Percentiles rank a stretch among this genome's conserved stretches.
These are phyloP conservation scores for Pistacia atlantica DNA, from an alignment of 345 rosid genomes.

Conservation along the genomic window DNA sequence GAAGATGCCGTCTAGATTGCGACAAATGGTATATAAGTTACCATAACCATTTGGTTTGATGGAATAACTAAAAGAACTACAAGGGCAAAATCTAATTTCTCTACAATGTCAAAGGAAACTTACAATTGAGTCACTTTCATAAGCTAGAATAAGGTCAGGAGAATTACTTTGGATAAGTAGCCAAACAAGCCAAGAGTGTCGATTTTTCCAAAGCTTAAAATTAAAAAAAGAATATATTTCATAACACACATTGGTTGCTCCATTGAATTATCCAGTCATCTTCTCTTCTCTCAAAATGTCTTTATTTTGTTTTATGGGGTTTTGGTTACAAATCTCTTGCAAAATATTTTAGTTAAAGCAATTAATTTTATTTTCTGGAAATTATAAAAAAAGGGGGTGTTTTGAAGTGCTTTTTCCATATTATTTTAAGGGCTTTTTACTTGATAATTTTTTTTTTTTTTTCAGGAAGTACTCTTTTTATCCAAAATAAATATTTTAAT, in stretches of 20 bases:
- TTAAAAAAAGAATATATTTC: no score
- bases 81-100: not conserved
- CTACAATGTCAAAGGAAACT: not conserved
- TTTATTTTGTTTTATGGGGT: not conserved
- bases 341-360: no score
- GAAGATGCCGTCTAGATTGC: not conserved
- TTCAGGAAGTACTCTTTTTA: no score
- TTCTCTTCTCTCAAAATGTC: not conserved
- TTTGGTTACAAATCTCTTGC: not conserved
- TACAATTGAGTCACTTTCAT: conserved; percentile 6
- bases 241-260: no score
- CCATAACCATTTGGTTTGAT: not conserved
- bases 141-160: not conserved
- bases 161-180: conserved; percentile 21
- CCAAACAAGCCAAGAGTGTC: conserved; percentile 17
- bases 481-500: no score
- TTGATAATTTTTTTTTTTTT: no score
- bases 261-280: not conserved
- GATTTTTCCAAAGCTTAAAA: conserved; percentile 27
- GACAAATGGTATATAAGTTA: no score
- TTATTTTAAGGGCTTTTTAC: no score
- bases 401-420: no score
- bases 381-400: no score
- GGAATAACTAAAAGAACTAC: not conserved
- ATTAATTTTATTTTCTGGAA: no score